Base-by-base conservation (phyloP, 192 early-diverging fungal genomes). In the Podila epigama region DNA sequence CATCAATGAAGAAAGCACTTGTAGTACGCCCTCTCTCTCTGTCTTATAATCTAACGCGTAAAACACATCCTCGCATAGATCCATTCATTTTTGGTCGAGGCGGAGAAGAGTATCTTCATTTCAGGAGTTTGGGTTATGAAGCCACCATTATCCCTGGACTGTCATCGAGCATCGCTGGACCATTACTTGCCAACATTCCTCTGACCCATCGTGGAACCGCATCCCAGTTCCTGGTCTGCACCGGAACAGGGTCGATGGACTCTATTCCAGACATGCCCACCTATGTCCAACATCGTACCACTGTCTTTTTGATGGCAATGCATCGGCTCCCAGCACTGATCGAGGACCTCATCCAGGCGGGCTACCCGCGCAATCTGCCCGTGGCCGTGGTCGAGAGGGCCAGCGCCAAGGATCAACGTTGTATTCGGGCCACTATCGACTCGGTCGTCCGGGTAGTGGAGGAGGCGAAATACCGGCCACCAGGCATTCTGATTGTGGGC, bases 61-160 rank as follows among this genome's bases (percentile, higher is more conserved):
- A 53, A 25, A n/a, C 28, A 12, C 37, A 33, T 22, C 27, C 39
- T 5, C 9, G 44, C 18, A 27, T 71, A 86, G 94, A 98, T 71
- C 93, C 94, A 51, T 97, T 92, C 80, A 86, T 98, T 28, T 97
- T 95, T 81, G 96, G 95, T 28, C 90, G 96, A 51, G 96, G 95
- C 39, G 95, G 90, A 27, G 96, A 98, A 77, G 96, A 98, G 67
- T 79, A 92, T 16, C 54, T 92, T n/a, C 92, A 88, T 58, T 92
- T 93, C 77, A 81, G 86, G 31, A 67, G 82, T 11, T 80, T 89
- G 62, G 94, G 94, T 22, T 91, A 87, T 57, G 88, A 91, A 29
- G 81, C 85, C 6, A 82, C 85, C 29, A 84, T 95, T 9, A 75
- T 95, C 1, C 91, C 94, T 10, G 96, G 95, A 27, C 81, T 98